Evolutionary conservation across 164 flowering plant species (phyloP).

Genomic region (Tetracentron sinense): DNA sequence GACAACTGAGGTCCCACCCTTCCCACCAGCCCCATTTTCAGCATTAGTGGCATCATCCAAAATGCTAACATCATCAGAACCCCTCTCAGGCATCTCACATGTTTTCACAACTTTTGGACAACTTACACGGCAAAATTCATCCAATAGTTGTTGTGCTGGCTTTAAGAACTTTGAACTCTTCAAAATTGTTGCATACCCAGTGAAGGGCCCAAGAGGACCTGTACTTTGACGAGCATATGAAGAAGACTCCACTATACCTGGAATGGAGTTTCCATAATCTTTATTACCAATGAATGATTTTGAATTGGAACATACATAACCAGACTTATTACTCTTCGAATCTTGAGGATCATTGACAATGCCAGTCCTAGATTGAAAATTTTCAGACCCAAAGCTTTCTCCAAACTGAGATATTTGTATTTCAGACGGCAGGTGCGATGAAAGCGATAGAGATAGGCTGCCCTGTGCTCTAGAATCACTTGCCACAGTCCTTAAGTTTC

Average conservation of each 20-base stretch:
- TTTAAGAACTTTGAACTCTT: conserved; percentile 70
- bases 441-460: conserved; percentile 48
- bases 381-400: conserved; percentile 20
- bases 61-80: conserved; percentile 25
- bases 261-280: conserved; percentile 30
- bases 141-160: conserved; percentile 67
- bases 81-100: conserved; percentile 24
- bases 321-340: conserved; percentile 11
- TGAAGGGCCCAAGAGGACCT: conserved; percentile 94
- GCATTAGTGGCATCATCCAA: conserved; percentile 19
- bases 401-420: conserved; percentile 19
- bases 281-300: conserved; percentile 20
- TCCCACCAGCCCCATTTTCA: conserved; percentile 22
- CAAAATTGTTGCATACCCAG: conserved; percentile 80
- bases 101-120: conserved; percentile 13
- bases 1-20: conserved; percentile 24
- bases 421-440: conserved; percentile 33
- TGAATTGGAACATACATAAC: conserved; percentile 6
- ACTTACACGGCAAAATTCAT: conserved; percentile 41
- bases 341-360: conserved; percentile 19
- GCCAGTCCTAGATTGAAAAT: conserved; percentile 10
- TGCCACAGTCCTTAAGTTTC: conserved; percentile 9
- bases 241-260: conserved; percentile 29
- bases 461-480: conserved; percentile 32
- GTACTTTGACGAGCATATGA: conserved; percentile 24